Base-by-base conservation (phyloP, 2,329 filamentous ascomycete genomes). In the Calonectria multiphialidica region DNA sequence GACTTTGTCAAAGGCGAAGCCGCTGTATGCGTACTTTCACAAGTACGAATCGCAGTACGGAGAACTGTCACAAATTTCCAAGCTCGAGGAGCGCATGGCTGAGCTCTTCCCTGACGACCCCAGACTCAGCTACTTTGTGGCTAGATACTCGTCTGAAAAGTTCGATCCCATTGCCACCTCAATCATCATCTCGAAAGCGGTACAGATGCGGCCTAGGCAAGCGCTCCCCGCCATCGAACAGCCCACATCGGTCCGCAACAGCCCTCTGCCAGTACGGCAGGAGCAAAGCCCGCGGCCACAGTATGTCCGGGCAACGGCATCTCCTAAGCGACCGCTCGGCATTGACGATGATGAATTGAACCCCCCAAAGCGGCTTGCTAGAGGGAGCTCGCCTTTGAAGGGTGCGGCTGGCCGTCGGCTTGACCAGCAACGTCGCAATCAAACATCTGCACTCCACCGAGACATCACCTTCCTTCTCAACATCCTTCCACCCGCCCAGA, bases 31-130 rank as follows among this genome's bases (percentile, higher is more conserved):
- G 2, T 98, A 96, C 84, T 96, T 99, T 82, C 96, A 99, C 84
- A 93, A 96, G 78, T 98, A 98, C 81, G 97, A 99, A 85, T 96
- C 95, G 13, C 93, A 95, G 75, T 99, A 96, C 80, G 97, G 97
- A 68, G 97, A 99, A 81, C 89, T 98, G 6, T 91, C 94, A 7
- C 96, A 98, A 79, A 95, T 99, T 66, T 91, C 92, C 75, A 97
- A 97, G 81, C 88, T 99, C 18, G 97, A 99, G 83, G 93, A 93
- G 79, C 92, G 97, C 57, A 98, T 99, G 95, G 90, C 91, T 25
- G 95, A 98, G 80, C 88, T 98, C n/a, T 99, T 95, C 83, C 96
- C 96, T 0, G 92, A 96, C 71, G 96, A 98, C 79, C 93, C 95
- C 3, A 92, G 90, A 68, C 88, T 98, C 45, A 86, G 88, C 16